Percentiles rank a stretch among this genome's conserved stretches.
Evolutionary conservation across 2,329 filamentous ascomycete species (phyloP).

Genomic region (Fusarium zealandicum): DNA sequence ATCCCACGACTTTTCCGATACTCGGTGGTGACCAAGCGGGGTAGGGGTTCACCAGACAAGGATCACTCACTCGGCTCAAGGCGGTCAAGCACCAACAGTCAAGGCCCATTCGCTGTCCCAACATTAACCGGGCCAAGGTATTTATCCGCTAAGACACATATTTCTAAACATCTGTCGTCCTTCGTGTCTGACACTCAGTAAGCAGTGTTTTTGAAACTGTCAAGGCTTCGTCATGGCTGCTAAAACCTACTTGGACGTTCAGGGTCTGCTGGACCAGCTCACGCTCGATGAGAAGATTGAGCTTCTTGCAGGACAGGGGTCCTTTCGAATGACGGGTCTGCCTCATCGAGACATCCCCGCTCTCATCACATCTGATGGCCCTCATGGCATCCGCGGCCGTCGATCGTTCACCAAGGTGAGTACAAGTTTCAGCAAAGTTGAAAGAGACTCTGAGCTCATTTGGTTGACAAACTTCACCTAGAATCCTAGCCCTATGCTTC

Average conservation of each 20-base stretch:
- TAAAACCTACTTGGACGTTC: slow-evolving; percentile 12
- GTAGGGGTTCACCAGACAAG: too few species aligned
- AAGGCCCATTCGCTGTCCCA: too few species aligned
- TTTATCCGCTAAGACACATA: slow-evolving; percentile 1
- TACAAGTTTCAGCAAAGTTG: neutral
- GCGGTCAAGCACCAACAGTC: too few species aligned
- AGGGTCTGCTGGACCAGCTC: slow-evolving; percentile 21
- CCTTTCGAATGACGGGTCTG: slow-evolving; percentile 31
- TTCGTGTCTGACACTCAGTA: neutral
- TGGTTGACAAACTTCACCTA: neutral
- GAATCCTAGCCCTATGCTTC: slow-evolving; percentile 51
- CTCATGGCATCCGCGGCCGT: slow-evolving; percentile 35
- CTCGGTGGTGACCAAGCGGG: too few species aligned
- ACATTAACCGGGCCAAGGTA: slow-evolving; percentile 17
- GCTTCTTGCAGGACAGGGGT: slow-evolving; percentile 33
- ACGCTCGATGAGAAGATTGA: slow-evolving; percentile 34
- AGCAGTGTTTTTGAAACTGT: neutral
- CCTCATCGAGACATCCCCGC: slow-evolving; percentile 18
- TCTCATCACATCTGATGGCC: slow-evolving; percentile 35
- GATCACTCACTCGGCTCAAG: too few species aligned
- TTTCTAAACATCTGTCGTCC: neutral
- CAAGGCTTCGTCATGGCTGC: slow-evolving; percentile 5
- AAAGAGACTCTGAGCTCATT: neutral
- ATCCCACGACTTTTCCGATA: too few species aligned
- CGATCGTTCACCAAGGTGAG: slow-evolving; percentile 33